Percentiles rank a stretch among this genome's conserved stretches.
Evolutionary conservation across 2,329 filamentous ascomycete genomes (phyloP).

Genomic region (Fusarium haematococcum): DNA sequence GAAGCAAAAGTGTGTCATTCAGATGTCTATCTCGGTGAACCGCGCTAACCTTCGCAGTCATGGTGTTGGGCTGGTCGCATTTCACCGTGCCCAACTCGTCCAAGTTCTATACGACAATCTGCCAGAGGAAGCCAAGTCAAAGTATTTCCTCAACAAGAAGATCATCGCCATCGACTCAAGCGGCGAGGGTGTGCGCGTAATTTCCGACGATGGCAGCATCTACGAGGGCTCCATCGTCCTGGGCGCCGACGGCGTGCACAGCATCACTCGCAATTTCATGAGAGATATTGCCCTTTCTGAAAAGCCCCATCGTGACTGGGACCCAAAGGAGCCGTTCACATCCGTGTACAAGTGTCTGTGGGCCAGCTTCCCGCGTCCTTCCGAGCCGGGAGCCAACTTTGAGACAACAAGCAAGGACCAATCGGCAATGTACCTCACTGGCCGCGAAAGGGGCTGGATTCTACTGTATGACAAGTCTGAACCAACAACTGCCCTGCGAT

Average conservation of each 20-base stretch:
- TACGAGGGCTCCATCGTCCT: slow-evolving; percentile 15
- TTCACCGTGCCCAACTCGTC: slow-evolving; percentile 19
- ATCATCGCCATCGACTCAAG: slow-evolving; percentile 17
- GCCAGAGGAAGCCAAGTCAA: slow-evolving; percentile 1
- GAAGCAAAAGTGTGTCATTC: background rate
- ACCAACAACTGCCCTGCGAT: background rate
- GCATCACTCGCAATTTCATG: slow-evolving; percentile 8
- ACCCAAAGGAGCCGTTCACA: background rate
- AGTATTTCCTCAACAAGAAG: slow-evolving; percentile 15
- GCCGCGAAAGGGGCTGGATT: slow-evolving; percentile 46
- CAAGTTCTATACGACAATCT: slow-evolving; percentile 8
- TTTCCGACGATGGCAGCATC: slow-evolving; percentile 9
- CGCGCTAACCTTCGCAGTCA: slow-evolving; percentile 3
- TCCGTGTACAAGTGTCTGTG: slow-evolving; percentile 34
- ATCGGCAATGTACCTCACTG: slow-evolving; percentile 47
- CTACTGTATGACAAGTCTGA: slow-evolving; percentile 49
- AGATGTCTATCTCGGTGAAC: background rate
- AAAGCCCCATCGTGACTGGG: background rate
- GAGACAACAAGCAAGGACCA: slow-evolving; percentile 45
- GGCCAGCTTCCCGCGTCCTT: slow-evolving; percentile 41
- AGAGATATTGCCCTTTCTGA: slow-evolving; percentile 1
- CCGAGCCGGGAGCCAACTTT: slow-evolving; percentile 33
- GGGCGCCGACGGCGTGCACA: slow-evolving; percentile 24
- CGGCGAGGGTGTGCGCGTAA: slow-evolving; percentile 4
- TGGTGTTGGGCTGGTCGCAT: background rate